A percentile compares a stretch with the other conserved stretches of the same genome.
phyloP scores from a whole-genome alignment of 2,329 filamentous ascomycete genomes.

The Ceratocystis eucalypticola region DNA sequence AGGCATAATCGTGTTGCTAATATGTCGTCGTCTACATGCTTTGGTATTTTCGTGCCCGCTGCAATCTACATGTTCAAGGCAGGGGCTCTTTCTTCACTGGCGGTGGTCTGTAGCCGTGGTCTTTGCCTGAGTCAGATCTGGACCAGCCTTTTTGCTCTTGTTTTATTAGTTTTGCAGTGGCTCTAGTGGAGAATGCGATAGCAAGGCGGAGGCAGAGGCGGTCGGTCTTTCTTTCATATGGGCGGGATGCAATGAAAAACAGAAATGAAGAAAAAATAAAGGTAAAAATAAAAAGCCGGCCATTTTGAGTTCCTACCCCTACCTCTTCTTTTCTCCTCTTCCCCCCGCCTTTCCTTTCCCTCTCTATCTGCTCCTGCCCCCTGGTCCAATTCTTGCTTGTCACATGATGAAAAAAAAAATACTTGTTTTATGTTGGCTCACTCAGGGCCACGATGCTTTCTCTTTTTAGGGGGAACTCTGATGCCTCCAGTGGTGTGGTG shows the following conservation, averaged over 20 bases:
- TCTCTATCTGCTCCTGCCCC: not conserved
- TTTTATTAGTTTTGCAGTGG: too few species aligned
- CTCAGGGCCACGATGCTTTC: not conserved
- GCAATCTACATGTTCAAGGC: too few species aligned
- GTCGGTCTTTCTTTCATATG: too few species aligned
- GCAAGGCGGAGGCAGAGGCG: too few species aligned
- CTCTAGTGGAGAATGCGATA: too few species aligned
- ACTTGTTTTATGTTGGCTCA: not conserved
- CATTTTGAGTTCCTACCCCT: not conserved
- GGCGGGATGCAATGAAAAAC: too few species aligned
- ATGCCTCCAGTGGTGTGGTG: not conserved
- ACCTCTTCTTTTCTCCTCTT: not conserved
- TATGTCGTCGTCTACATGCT: not conserved
- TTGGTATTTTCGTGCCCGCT: not conserved
- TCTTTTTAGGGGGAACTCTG: not conserved
- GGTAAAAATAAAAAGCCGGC: too few species aligned
- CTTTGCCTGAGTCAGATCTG: too few species aligned
- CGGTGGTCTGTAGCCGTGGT: too few species aligned
- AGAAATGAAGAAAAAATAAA: too few species aligned
- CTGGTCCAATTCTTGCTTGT: not conserved
- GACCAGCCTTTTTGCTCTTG: too few species aligned
- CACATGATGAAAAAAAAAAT: slow-evolving; percentile 1
- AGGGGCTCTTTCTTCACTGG: not conserved
- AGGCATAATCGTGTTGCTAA: not conserved
- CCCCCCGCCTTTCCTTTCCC: not conserved